These are phyloP conservation scores for Nicotiana benthamiana DNA, from an alignment of 257 asterid genomes.

Conservation along the genomic window DNA sequence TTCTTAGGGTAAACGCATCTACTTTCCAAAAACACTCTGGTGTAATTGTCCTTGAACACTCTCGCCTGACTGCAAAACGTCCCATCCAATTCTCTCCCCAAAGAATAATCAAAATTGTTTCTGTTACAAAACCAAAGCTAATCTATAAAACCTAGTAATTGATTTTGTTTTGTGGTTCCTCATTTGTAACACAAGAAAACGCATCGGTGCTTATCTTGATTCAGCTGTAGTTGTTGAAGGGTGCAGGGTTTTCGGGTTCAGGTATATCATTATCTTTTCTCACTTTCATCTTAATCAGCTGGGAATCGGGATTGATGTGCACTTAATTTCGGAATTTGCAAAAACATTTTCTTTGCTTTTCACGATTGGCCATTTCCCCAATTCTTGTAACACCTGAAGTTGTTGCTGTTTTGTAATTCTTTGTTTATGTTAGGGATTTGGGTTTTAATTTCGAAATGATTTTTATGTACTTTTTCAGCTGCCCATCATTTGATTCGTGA, in stretches of 20 bases:
- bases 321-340: background rate
- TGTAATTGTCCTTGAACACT: background rate
- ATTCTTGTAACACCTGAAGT: background rate
- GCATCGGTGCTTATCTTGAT: background rate
- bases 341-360: background rate
- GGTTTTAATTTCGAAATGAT: background rate
- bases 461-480: background rate
- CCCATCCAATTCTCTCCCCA: too few species aligned
- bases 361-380: background rate
- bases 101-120: background rate
- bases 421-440: background rate
- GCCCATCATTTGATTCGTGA: slow-evolving; percentile 6
- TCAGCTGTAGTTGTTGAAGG: background rate
- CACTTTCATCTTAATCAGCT: background rate
- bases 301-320: background rate
- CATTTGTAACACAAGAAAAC: background rate
- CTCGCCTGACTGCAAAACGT: too few species aligned
- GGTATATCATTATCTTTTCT: background rate
- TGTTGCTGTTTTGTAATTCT: background rate
- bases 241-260: slow-evolving; percentile 5
- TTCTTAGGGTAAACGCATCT: background rate
- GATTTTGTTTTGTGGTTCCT: background rate
- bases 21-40: background rate
- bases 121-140: background rate
- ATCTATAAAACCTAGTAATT: background rate